Conservation (phyloP, 2,329 filamentous ascomycete species). For the Orbilia brochopaga region DNA sequence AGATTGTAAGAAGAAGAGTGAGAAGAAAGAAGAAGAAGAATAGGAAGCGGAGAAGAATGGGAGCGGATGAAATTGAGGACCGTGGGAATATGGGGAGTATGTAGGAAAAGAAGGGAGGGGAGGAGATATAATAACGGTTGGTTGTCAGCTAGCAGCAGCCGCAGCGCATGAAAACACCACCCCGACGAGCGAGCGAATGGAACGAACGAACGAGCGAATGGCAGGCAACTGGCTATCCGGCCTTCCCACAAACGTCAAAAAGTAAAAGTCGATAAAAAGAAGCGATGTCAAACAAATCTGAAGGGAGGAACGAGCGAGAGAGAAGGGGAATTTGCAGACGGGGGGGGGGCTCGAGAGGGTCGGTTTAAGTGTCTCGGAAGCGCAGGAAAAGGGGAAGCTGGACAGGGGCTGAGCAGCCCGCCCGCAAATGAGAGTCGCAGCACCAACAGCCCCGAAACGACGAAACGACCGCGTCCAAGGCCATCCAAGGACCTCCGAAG, state of each 20-base stretch:
- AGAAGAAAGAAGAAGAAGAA: conserved; percentile 46
- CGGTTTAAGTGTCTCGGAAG: conserved; percentile 20
- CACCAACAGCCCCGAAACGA: not conserved
- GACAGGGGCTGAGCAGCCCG: conserved; percentile 4
- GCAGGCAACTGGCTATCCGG: too few relatives aligned
- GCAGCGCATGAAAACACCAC: not conserved
- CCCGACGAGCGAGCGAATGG: too few relatives aligned
- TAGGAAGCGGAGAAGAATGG: conserved; percentile 51
- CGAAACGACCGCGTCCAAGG: too few relatives aligned
- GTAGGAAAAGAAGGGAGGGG: conserved; percentile 34
- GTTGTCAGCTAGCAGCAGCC: not conserved
- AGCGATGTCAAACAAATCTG: not conserved
- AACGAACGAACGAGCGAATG: too few relatives aligned
- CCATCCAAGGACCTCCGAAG: too few relatives aligned
- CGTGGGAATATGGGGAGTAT: conserved; percentile 25
- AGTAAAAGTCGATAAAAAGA: conserved; percentile 13
- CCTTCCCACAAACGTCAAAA: too few relatives aligned
- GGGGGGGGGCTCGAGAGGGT: conserved; percentile 21
- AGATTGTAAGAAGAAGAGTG: conserved; percentile 32
- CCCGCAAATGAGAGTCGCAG: not conserved
- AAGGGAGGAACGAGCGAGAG: not conserved
- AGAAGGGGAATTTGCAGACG: conserved; percentile 9
- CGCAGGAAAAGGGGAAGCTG: conserved; percentile 33
- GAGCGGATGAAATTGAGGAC: conserved; percentile 14
- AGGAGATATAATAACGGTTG: not conserved